Conservation (phyloP, 345 rosid genomes). For the Salix udensis region DNA sequence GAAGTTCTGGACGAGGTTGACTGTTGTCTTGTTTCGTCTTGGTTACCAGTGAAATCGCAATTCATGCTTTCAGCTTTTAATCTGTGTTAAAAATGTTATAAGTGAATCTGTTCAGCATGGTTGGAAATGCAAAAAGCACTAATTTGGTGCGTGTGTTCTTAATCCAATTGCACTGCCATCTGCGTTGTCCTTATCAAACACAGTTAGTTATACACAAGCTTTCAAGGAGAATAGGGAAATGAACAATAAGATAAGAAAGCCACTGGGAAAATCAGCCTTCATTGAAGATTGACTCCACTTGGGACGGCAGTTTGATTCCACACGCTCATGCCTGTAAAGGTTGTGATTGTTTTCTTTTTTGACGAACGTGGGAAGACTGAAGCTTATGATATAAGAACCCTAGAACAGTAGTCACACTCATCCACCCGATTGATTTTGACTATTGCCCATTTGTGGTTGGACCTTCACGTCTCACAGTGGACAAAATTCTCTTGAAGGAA, state of each 20-base stretch:
- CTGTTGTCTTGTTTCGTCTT: neutral
- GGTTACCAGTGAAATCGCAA: neutral
- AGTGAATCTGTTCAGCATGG: neutral
- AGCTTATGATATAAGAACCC: neutral
- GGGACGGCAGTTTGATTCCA: neutral
- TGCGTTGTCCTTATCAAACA: too few relatives aligned
- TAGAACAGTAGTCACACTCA: neutral
- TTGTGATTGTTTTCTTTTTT: neutral
- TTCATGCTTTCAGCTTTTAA: neutral
- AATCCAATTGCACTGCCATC: too few relatives aligned
- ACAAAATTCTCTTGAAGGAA: conserved; percentile 6
- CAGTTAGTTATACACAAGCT: too few relatives aligned
- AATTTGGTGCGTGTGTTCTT: neutral
- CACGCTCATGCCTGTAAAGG: neutral
- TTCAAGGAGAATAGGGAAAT: too few relatives aligned
- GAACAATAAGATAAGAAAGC: too few relatives aligned
- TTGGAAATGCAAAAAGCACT: neutral
- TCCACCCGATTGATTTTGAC: neutral
- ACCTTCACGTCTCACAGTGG: neutral
- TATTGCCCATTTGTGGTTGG: conserved; percentile 5
- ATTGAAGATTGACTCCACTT: neutral
- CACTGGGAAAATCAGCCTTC: neutral
- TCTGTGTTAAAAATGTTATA: neutral
- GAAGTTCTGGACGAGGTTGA: neutral
- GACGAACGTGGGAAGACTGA: neutral